phyloP scores from a whole-genome alignment of 768 basidiomycete species.

The Lactarius quietus region DNA sequence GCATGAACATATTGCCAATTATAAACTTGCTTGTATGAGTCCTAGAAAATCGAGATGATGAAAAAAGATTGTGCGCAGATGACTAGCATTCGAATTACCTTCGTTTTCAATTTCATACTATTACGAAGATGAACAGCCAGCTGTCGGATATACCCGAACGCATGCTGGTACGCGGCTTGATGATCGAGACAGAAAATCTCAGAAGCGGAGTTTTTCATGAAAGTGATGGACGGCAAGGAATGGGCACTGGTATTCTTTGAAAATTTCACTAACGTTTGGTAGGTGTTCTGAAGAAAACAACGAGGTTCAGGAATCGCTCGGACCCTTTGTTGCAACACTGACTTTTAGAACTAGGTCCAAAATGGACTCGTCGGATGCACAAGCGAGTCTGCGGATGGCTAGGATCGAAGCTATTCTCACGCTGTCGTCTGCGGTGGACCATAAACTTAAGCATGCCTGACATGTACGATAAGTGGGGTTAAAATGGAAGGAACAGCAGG shows the following conservation, averaged over 20 bases:
- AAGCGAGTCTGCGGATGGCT: constrained; percentile 75
- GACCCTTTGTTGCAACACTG: constrained; percentile 21
- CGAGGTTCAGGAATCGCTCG: background rate
- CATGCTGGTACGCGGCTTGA: constrained; percentile 80
- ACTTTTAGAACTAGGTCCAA: constrained; percentile 88
- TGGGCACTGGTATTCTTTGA: constrained; percentile 83
- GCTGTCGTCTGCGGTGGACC: constrained; percentile 78
- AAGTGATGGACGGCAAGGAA: constrained; percentile 85
- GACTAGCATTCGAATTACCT: constrained; percentile 43
- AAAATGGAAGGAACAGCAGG: background rate
- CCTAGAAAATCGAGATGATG: constrained; percentile 41
- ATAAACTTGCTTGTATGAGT: constrained; percentile 91
- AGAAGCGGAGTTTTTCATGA: constrained; percentile 97
- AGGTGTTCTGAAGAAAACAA: constrained; percentile 60
- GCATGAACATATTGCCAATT: constrained; percentile 99
- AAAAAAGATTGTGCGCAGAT: background rate
- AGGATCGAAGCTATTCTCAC: constrained; percentile 85
- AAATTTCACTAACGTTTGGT: constrained; percentile 78
- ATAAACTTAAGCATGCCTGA: constrained; percentile 78
- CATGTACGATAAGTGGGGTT: constrained; percentile 1
- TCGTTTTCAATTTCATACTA: constrained; percentile 84
- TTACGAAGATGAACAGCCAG: constrained; percentile 90
- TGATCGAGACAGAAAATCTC: constrained; percentile 84
- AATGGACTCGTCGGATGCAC: constrained; percentile 72
- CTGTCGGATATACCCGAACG: constrained; percentile 93